phyloP scores from a whole-genome alignment of 108 stramenopile genomes.

The Cyclotella kingstonii region DNA sequence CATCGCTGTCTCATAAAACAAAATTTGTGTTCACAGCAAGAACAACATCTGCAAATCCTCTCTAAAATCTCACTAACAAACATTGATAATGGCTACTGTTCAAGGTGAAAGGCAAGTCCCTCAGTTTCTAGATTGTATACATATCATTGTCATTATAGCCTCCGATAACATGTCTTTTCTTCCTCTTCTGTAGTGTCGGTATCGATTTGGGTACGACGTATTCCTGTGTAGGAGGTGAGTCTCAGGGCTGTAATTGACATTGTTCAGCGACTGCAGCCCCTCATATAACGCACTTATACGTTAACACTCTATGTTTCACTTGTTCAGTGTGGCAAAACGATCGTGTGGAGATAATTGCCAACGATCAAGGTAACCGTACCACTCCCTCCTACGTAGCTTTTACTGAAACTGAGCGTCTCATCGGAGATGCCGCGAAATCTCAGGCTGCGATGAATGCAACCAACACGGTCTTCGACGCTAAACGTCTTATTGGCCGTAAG shows the following conservation, averaged over 20 bases:
- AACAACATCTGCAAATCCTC: no score
- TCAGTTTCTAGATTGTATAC: not conserved
- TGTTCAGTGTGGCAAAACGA: slow-evolving; percentile 99
- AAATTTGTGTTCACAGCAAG: no score
- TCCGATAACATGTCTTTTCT: slow-evolving; percentile 13
- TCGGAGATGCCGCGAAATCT: slow-evolving; percentile 97
- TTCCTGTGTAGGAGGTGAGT: slow-evolving; percentile 98
- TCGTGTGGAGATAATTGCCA: slow-evolving; percentile 99
- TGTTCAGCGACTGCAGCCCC: no score
- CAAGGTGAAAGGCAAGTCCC: slow-evolving; percentile 6
- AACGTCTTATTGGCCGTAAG: slow-evolving; percentile 97
- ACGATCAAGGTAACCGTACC: slow-evolving; percentile 99
- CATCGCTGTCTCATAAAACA: no score
- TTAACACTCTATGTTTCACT: no score
- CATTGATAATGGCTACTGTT: slow-evolving; percentile 19
- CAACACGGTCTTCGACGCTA: slow-evolving; percentile 98
- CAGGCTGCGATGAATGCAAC: slow-evolving; percentile 98
- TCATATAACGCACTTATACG: no score
- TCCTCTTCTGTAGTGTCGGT: slow-evolving; percentile 76
- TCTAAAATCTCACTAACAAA: not conserved
- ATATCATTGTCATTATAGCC: not conserved
- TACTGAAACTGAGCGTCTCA: slow-evolving; percentile 97
- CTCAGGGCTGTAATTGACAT: no score
- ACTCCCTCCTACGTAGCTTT: slow-evolving; percentile 99
- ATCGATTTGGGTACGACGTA: slow-evolving; percentile 95